These are phyloP conservation scores for Backusella tuberculispora DNA, from an alignment of 192 early-diverging fungal genomes.

Conservation along the genomic window DNA sequence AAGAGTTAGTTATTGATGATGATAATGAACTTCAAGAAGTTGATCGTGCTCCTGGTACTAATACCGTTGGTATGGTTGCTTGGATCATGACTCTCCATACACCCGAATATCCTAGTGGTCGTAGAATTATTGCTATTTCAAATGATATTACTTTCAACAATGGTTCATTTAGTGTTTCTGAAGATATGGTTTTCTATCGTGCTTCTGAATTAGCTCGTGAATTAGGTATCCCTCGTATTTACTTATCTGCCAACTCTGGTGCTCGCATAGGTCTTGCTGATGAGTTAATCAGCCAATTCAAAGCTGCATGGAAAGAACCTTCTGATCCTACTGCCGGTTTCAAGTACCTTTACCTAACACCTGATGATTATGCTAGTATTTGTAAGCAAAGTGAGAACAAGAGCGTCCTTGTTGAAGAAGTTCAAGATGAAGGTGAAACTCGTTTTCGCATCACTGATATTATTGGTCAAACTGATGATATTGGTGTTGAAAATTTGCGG, in stretches of 20 bases:
- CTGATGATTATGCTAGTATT: slow-evolving; percentile 68
- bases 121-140: slow-evolving; percentile 86
- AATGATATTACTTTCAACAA: slow-evolving; percentile 99
- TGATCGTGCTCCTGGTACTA: slow-evolving; percentile 81
- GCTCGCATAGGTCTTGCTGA: slow-evolving; percentile 97
- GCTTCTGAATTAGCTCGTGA: slow-evolving; percentile 88
- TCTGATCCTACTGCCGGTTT: slow-evolving; percentile 85
- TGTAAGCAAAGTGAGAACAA: slow-evolving; percentile 62
- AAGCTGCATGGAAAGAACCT: slow-evolving; percentile 83
- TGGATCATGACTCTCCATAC: slow-evolving; percentile 88
- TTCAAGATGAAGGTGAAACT: slow-evolving; percentile 75
- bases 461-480: slow-evolving; percentile 84
- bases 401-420: slow-evolving; percentile 72
- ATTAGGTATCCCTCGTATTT: slow-evolving; percentile 89
- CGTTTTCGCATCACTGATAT: slow-evolving; percentile 86
- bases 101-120: slow-evolving; percentile 87
- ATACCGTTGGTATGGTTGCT: slow-evolving; percentile 95
- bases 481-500: slow-evolving; percentile 97
- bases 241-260: slow-evolving; percentile 98
- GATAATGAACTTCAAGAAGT: slow-evolving; percentile 71
- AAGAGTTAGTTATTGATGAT: slow-evolving; percentile 90
- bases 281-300: slow-evolving; percentile 88
- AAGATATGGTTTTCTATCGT: slow-evolving; percentile 92
- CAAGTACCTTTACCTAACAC: slow-evolving; percentile 90
- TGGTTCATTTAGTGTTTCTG: slow-evolving; percentile 93